Evolutionary conservation across 2,329 filamentous ascomycete species (phyloP), one percentile per base, ranked within the genome.

Genomic region (Chaetomiaceae sp.): DNA sequence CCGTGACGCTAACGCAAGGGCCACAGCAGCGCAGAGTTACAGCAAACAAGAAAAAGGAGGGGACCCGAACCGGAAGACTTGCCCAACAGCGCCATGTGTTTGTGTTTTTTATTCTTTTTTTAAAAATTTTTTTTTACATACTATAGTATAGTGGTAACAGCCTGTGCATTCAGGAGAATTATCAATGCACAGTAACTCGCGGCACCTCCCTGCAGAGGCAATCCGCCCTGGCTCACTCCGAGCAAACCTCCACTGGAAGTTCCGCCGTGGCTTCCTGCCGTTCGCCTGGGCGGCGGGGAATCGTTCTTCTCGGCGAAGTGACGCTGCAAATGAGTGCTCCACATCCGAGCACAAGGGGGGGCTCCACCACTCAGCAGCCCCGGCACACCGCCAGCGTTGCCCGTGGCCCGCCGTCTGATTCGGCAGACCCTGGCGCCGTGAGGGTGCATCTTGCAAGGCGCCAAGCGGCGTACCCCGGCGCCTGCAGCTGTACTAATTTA

Each of bases 401-500:
- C 46, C 47, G 48, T 23, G 20, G 36, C 20, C 30, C 38, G 41
- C 41, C 45, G 33, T 53, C 46, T 55, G 45, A 59, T 58, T 58
- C 48, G 53, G 55, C 49, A 47, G 34, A 41, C 44, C 52, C 50
- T 23, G 55, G 51, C 33, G 43, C 37, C 36, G 46, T 37, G 40
- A 56, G 43, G 55, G 49, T 43, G 50, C 51, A 53, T 47, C 48
- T 30, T 52, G 37, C 56, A 53, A 18, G 57, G 48, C 54, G 60
- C 61, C 61, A 61, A 64, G 60, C 49, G 50, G 54, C 54, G 38
- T 23, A 51, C 51, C 57, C 55, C 42, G 48, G 45, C 40, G 51
- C 40, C 54, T 55, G 58, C 62, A 62, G 56, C 71, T 72, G 53
- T 62, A 62, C 54, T 59, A 62, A 71, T 71, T n/a, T 71, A 70